Evolutionary conservation across 495 filamentous ascomycete genomes (phyloP).

Genomic region (Daldinia grandis): DNA sequence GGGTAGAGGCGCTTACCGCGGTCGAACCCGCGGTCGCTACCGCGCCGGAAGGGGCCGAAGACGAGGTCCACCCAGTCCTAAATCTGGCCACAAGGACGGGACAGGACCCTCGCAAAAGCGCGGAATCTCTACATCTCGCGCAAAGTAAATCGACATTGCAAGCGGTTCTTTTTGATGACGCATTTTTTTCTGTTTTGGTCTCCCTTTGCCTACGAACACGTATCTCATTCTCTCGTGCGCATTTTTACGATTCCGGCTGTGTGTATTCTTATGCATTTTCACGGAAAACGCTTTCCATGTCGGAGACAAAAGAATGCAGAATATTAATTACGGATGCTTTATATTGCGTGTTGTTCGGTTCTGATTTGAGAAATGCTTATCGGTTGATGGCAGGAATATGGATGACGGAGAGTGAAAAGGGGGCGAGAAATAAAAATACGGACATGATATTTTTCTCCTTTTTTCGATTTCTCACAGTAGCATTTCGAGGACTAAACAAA

Average conservation of each 20-base stretch:
- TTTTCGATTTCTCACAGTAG: neutral
- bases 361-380: neutral
- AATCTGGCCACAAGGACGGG: conserved; percentile 13
- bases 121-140: conserved; percentile 10
- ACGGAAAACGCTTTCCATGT: conserved; percentile 3
- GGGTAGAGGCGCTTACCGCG: conserved; percentile 36
- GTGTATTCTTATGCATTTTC: neutral
- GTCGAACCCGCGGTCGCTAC: conserved; percentile 41
- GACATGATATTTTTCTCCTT: neutral
- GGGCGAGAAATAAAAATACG: conserved; percentile 9
- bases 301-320: conserved; percentile 8
- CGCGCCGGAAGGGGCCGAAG: conserved; percentile 37
- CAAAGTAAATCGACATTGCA: conserved; percentile 11
- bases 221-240: conserved; percentile 8
- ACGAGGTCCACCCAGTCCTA: conserved; percentile 32
- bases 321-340: conserved; percentile 5
- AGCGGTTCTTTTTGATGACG: neutral
- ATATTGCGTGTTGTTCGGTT: conserved; percentile 21
- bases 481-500: conserved; percentile 25
- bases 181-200: conserved; percentile 9
- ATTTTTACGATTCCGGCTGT: neutral
- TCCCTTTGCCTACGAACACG: conserved; percentile 9
- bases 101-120: conserved; percentile 19
- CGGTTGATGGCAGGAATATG: neutral
- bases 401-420: neutral